phyloP scores from a whole-genome alignment of 306 rosid species.

The Gillenia trifoliata region DNA sequence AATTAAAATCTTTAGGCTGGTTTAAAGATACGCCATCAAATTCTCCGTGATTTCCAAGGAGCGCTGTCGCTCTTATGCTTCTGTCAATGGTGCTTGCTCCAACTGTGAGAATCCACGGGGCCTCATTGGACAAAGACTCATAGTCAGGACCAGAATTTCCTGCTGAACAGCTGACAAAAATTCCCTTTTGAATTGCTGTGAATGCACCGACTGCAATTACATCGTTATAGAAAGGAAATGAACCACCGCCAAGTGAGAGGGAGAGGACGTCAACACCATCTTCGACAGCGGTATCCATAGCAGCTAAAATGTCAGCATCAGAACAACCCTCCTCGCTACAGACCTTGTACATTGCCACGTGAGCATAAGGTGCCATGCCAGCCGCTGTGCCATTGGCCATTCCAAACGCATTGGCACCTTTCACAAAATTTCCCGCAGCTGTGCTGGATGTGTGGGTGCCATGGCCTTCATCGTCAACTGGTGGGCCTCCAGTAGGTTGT shows the following conservation, averaged over 20 bases:
- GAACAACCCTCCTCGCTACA: slow-evolving; percentile 2
- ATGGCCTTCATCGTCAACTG: slow-evolving; percentile 52
- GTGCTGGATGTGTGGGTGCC: slow-evolving; percentile 80
- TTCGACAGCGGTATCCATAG: slow-evolving; percentile 22
- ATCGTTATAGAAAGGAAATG: slow-evolving; percentile 42
- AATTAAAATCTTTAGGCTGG: slow-evolving; percentile 31
- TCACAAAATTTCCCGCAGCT: slow-evolving; percentile 55
- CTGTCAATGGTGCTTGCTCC: slow-evolving; percentile 53
- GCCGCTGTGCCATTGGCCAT: slow-evolving; percentile 67
- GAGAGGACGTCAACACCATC: slow-evolving; percentile 64
- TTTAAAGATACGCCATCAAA: slow-evolving; percentile 33
- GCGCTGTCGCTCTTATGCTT: slow-evolving; percentile 30
- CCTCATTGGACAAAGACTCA: slow-evolving; percentile 43
- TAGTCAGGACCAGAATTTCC: slow-evolving; percentile 54
- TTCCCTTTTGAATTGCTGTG: slow-evolving; percentile 55
- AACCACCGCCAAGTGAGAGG: slow-evolving; percentile 38
- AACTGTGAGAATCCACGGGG: slow-evolving; percentile 62
- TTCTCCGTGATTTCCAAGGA: slow-evolving; percentile 41
- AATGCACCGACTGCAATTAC: slow-evolving; percentile 53
- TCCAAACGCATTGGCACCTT: slow-evolving; percentile 41
- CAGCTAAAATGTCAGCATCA: slow-evolving; percentile 27
- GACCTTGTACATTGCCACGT: slow-evolving; percentile 44
- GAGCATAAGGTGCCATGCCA: slow-evolving; percentile 72
- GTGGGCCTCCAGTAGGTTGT: slow-evolving; percentile 12
- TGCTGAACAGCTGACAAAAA: slow-evolving; percentile 63